These are phyloP conservation scores for Solanum etuberosum DNA, from an alignment of 257 asterid species.

Conservation along the genomic window DNA sequence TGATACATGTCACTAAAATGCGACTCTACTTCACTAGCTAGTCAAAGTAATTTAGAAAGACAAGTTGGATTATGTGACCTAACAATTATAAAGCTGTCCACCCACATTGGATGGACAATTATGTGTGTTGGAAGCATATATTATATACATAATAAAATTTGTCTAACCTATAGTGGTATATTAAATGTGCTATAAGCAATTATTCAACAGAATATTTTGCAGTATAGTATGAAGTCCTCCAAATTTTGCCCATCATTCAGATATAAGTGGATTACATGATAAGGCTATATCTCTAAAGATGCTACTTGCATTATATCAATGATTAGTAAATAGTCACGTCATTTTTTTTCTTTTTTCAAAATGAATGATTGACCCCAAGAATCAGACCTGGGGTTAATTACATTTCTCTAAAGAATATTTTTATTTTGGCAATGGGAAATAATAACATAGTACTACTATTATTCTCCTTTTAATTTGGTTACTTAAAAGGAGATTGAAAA, in stretches of 20 bases:
- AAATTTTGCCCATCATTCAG: not conserved
- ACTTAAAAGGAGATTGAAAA: not conserved
- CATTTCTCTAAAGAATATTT: not conserved
- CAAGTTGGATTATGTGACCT: not conserved
- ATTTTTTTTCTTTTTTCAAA: not conserved
- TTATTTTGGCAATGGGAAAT: not conserved
- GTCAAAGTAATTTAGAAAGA: not conserved
- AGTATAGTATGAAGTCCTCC: not conserved
- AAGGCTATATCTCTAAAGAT: not conserved
- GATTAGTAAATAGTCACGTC: not conserved
- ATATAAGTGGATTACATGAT: not conserved
- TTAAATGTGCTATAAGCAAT: not conserved
- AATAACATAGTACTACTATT: not conserved
- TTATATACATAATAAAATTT: not conserved
- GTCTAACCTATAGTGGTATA: not conserved
- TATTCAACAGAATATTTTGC: not conserved
- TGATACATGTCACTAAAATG: not conserved
- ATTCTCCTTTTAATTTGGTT: not conserved
- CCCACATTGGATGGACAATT: not conserved
- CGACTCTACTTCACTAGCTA: not conserved
- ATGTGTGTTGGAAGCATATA: not conserved
- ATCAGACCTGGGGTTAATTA: not conserved
- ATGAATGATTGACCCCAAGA: not conserved
- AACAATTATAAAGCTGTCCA: not conserved
- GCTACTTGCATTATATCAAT: not conserved